Conservation (phyloP, 2,329 filamentous ascomycete genomes). For the Calcarisporium arbuscula region DNA sequence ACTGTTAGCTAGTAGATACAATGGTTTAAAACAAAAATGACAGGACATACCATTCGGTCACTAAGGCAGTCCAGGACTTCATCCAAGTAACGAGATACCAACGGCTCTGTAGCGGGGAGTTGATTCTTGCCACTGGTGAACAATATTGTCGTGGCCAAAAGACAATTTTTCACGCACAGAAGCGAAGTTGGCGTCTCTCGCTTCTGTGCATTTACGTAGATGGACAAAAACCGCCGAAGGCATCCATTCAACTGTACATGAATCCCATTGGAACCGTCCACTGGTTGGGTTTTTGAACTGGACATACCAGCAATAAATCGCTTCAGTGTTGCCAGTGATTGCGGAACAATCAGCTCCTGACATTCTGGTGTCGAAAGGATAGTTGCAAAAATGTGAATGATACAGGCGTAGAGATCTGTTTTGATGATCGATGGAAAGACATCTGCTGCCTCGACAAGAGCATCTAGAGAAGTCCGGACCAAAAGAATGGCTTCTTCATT, state of each 20-base stretch:
- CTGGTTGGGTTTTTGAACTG: conserved; percentile 30
- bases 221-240: conserved; percentile 73
- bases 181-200: conserved; percentile 70
- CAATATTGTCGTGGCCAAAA: conserved; percentile 82
- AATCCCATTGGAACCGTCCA: conserved; percentile 41
- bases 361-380: conserved; percentile 79
- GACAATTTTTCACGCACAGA: conserved; percentile 84
- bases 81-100: conserved; percentile 68
- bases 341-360: conserved; percentile 82
- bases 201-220: conserved; percentile 69
- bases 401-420: conserved; percentile 91
- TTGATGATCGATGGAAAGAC: conserved; percentile 97
- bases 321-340: conserved; percentile 84
- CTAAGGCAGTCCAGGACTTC: conserved; percentile 80
- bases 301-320: conserved; percentile 78
- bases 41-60: conserved; percentile 61
- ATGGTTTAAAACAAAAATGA: neutral
- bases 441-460: conserved; percentile 87
- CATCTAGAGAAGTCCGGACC: conserved; percentile 72
- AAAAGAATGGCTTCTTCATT: conserved; percentile 82
- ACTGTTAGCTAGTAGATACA: neutral
- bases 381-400: conserved; percentile 92
- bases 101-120: conserved; percentile 66
- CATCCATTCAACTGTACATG: conserved; percentile 73
- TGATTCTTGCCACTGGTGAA: conserved; percentile 73